Percentiles rank a stretch among this genome's conserved stretches.
Conservation (phyloP, 1,284 basidiomycete genomes). For the Marasmius oreades region DNA sequence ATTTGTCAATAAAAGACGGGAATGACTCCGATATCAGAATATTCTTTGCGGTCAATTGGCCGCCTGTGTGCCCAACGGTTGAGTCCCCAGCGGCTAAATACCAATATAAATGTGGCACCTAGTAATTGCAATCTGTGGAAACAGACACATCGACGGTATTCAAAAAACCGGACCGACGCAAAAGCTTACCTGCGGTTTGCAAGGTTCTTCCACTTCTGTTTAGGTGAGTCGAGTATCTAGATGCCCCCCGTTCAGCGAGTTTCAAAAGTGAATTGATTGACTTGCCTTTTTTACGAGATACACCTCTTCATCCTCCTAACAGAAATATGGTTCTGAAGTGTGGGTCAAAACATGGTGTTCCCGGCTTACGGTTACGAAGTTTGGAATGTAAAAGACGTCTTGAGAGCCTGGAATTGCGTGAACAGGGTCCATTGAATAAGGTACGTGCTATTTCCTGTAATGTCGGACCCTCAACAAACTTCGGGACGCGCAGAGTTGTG, state of each 20-base stretch:
- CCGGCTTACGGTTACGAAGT: conserved; percentile 64
- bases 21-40: conserved; percentile 59
- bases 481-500: too few species aligned
- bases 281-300: conserved; percentile 74
- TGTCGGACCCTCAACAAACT: too few species aligned
- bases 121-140: conserved; percentile 65
- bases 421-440: neutral
- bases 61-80: conserved; percentile 42
- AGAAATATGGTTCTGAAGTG: neutral
- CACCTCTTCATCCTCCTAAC: conserved; percentile 65
- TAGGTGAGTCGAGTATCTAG: conserved; percentile 75
- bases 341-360: too few species aligned
- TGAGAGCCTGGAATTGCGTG: conserved; percentile 36
- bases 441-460: neutral
- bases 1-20: conserved; percentile 59
- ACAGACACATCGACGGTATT: neutral
- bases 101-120: conserved; percentile 42
- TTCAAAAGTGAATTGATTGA: neutral
- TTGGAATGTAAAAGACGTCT: conserved; percentile 66
- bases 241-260: neutral
- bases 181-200: conserved; percentile 68
- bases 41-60: conserved; percentile 61
- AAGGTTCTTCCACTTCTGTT: conserved; percentile 82
- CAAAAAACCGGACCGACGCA: neutral
- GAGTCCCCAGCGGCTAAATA: neutral